Evolutionary conservation across 768 basidiomycete species (phyloP).

Genomic region (Amanita pseudoporphyria): DNA sequence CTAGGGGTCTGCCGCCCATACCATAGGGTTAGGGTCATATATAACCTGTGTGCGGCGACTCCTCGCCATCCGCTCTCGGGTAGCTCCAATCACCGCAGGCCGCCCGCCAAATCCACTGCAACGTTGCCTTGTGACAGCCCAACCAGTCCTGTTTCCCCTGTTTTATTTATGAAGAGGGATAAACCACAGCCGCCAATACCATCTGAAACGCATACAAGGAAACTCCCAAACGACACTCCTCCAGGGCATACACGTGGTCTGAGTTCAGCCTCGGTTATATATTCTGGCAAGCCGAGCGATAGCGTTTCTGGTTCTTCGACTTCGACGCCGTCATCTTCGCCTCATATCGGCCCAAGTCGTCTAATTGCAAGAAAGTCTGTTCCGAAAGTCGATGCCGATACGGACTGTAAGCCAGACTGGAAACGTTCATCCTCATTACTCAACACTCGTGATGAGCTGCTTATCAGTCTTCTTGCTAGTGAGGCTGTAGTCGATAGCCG

Average conservation of each 20-base stretch:
- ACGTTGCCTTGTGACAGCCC: slow-evolving; percentile 1
- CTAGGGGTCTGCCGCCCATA: slow-evolving; percentile 6
- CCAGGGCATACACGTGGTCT: neutral
- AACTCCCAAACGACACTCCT: neutral
- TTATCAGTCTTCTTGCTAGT: slow-evolving; percentile 84
- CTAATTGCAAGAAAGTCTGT: slow-evolving; percentile 27
- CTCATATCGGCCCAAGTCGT: slow-evolving; percentile 21
- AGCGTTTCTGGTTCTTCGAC: slow-evolving; percentile 16
- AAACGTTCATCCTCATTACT: slow-evolving; percentile 35
- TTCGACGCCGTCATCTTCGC: slow-evolving; percentile 32
- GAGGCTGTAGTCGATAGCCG: slow-evolving; percentile 93
- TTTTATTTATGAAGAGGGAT: neutral
- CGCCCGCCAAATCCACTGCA: slow-evolving; percentile 8
- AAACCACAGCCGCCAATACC: slow-evolving; percentile 5
- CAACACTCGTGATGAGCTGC: slow-evolving; percentile 71
- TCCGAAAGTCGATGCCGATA: slow-evolving; percentile 13
- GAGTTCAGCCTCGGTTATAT: slow-evolving; percentile 9
- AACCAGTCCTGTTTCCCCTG: neutral
- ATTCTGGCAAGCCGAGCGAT: slow-evolving; percentile 9
- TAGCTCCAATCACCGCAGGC: neutral
- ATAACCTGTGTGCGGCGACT: slow-evolving; percentile 6
- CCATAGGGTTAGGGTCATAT: slow-evolving; percentile 13
- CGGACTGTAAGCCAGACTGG: slow-evolving; percentile 31
- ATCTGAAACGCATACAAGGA: neutral
- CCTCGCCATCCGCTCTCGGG: slow-evolving; percentile 8